These are phyloP conservation scores for Hypoxylon sp. DNA, from an alignment of 2,329 filamentous ascomycete genomes.

Conservation along the genomic window DNA sequence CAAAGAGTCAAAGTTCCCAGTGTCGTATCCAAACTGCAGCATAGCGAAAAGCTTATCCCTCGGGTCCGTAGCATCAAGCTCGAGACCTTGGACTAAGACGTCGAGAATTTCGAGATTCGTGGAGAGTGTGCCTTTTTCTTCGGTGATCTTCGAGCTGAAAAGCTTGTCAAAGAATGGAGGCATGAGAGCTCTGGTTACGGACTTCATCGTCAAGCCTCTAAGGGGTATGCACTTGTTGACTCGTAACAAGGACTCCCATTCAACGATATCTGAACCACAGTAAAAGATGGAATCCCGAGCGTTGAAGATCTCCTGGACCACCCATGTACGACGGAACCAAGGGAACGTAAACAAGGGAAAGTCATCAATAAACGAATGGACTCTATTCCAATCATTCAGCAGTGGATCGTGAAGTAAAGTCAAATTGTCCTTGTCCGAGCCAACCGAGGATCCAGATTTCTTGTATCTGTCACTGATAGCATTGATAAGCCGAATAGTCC, in stretches of 20 bases:
- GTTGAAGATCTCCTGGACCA: conserved; percentile 18
- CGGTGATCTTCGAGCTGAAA: background rate
- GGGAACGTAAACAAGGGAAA: background rate
- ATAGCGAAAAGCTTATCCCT: background rate
- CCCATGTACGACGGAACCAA: conserved; percentile 17
- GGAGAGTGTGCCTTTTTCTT: background rate
- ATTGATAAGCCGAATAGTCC: background rate
- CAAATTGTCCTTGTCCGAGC: background rate
- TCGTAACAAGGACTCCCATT: conserved; percentile 1
- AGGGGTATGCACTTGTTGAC: conserved; percentile 3
- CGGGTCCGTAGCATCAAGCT: background rate
- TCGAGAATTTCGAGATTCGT: background rate
- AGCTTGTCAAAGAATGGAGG: background rate
- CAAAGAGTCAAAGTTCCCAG: background rate
- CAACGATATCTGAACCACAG: background rate
- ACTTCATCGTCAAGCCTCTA: background rate
- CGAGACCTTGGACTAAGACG: background rate
- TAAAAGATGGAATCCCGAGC: background rate
- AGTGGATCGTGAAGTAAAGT: background rate
- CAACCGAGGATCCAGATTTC: background rate
- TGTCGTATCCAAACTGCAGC: background rate
- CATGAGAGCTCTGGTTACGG: background rate
- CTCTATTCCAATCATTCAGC: background rate
- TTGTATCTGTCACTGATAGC: background rate
- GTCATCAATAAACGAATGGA: background rate